Base-by-base conservation (phyloP, 345 rosid species). In the Eucalyptus caleyi region DNA sequence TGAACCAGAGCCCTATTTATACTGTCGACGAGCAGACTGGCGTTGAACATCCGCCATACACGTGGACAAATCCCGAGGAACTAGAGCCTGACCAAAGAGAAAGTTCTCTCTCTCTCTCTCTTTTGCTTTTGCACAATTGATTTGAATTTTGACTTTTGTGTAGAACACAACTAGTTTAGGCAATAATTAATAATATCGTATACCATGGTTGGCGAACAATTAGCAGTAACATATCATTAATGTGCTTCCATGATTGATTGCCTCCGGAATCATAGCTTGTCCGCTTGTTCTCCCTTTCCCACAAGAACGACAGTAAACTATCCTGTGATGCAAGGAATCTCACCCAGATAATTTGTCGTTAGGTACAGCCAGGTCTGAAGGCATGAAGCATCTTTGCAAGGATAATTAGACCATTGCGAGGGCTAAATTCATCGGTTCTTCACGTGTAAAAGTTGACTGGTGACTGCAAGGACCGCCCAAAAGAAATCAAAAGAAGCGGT, bases 41-140 rank as follows among this genome's bases (percentile, higher is more conserved):
- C 32, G 8, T 18, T 15, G 26, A 89, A 88, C 53, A 89, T 65
- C 69, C 50, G 86, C 94, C 92, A 45, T 86, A 92, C 94, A 92
- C 93, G 89, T 94, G 94, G 91, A 11, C 23, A 8, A 19, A 88
- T 90, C 89, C 45, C 49, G 37, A 56, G 47, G 50, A n/a, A 47
- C 37, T 26, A 42, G 4, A 32, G 40, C 30, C 47, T 40, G 47
- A 77, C 42, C 85, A 77, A 37, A 77, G 47, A 40, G 85, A 77
- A 6, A 77, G 13, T 21, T 40, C 27, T 23, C 83, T 77, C 6
- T 19, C 56, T 53, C 56, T 51, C 54, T 51, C 23, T 51, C 23
- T 67, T 21, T 19, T 2, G 26, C 7, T 77, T 69, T 34, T 21
- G 27, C 85, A 37, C 85, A 6, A 40, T 40, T 77, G 9, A 6